Evolutionary conservation across 2,329 filamentous ascomycete genomes (phyloP).

Genomic region (Beauveria sp.): DNA sequence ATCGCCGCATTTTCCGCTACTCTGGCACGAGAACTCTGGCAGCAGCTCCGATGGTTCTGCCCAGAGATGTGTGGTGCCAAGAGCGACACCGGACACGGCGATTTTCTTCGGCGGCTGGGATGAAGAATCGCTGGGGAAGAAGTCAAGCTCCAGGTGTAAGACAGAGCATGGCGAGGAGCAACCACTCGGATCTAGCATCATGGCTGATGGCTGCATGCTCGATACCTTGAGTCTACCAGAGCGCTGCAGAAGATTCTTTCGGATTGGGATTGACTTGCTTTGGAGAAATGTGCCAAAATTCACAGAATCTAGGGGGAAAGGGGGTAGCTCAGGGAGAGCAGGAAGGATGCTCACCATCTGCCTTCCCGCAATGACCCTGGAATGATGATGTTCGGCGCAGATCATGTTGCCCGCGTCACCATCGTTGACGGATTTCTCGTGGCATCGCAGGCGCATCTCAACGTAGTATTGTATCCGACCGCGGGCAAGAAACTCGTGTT

Average conservation of each 20-base stretch:
- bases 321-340: conserved; percentile 1
- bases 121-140: neutral
- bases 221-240: neutral
- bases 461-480: conserved; percentile 5
- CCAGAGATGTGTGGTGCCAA: neutral
- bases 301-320: neutral
- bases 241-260: neutral
- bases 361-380: neutral
- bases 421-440: neutral
- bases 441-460: conserved; percentile 1
- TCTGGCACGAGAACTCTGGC: neutral
- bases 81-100: neutral
- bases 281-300: neutral
- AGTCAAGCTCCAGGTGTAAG: neutral
- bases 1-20: neutral
- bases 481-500: neutral
- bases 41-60: conserved; percentile 4
- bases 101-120: neutral
- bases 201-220: conserved; percentile 1
- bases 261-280: neutral
- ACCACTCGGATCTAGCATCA: conserved; percentile 5
- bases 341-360: neutral
- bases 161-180: neutral
- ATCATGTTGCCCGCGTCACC: neutral
- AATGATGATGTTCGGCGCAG: neutral